Percentiles rank a stretch among this genome's conserved stretches.
phyloP scores from a whole-genome alignment of 148 eudicot species.

The Spergularia bocconei region DNA sequence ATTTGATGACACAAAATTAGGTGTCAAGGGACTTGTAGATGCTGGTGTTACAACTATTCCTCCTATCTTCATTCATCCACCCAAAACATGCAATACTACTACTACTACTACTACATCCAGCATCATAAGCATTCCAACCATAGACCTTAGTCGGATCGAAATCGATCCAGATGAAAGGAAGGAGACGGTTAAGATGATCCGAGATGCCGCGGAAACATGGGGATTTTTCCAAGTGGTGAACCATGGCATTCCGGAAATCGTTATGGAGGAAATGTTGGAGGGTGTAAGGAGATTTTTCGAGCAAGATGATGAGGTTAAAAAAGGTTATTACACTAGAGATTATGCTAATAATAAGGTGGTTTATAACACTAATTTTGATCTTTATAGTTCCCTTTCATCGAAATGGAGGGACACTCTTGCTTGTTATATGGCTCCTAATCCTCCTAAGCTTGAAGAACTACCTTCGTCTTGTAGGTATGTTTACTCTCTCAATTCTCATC shows the following conservation, averaged over 20 bases:
- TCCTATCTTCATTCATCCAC: conserved; percentile 14
- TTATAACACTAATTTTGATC: too few relatives aligned
- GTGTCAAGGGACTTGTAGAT: conserved; percentile 26
- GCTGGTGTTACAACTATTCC: conserved; percentile 25
- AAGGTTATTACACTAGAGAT: too few relatives aligned
- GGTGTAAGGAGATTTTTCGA: conserved; percentile 36
- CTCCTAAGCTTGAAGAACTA: too few relatives aligned
- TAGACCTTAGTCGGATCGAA: neutral
- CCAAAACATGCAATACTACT: neutral
- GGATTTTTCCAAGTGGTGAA: conserved; percentile 2
- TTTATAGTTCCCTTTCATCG: too few relatives aligned
- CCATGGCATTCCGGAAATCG: conserved; percentile 30
- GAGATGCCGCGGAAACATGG: conserved; percentile 28
- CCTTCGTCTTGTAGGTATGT: too few relatives aligned
- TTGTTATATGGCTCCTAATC: too few relatives aligned
- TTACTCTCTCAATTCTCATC: too few relatives aligned
- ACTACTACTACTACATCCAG: neutral
- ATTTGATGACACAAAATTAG: conserved; percentile 20
- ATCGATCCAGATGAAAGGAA: neutral
- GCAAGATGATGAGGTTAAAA: conserved; percentile 37
- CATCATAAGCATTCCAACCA: neutral
- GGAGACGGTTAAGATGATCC: conserved; percentile 5
- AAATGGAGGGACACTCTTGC: too few relatives aligned
- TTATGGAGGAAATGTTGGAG: conserved; percentile 29
- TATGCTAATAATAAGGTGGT: too few relatives aligned